phyloP scores from a whole-genome alignment of 2,329 filamentous ascomycete genomes.

The Neonectria coccinea region DNA sequence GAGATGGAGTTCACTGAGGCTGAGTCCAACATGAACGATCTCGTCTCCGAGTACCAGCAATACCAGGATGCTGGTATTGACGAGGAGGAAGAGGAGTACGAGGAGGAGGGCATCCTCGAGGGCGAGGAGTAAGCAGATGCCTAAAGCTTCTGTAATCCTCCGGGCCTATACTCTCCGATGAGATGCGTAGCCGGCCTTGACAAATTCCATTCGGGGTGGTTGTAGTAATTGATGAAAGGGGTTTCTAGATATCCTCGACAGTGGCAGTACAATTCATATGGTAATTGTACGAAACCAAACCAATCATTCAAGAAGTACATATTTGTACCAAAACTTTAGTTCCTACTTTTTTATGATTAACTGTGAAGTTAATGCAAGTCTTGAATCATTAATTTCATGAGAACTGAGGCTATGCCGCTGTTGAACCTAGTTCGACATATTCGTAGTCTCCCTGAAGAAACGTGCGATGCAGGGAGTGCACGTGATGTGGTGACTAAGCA shows the following conservation, averaged over 20 bases:
- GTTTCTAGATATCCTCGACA: slow-evolving; percentile 56
- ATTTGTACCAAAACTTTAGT: slow-evolving; percentile 40
- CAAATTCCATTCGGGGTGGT: slow-evolving; percentile 49
- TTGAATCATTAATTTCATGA: background rate
- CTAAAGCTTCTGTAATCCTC: slow-evolving; percentile 16
- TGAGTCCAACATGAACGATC: slow-evolving; percentile 99
- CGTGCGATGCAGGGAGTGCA: slow-evolving; percentile 24
- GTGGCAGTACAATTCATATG: slow-evolving; percentile 48
- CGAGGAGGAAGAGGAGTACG: slow-evolving; percentile 94
- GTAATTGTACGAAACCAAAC: slow-evolving; percentile 48
- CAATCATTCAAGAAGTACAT: slow-evolving; percentile 48
- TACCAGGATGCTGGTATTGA: slow-evolving; percentile 99
- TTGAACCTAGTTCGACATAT: background rate
- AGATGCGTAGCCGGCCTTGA: slow-evolving; percentile 41
- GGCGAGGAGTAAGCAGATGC: slow-evolving; percentile 67
- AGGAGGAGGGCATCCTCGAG: slow-evolving; percentile 79
- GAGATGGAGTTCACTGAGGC: slow-evolving; percentile 99
- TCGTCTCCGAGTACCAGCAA: slow-evolving; percentile 99
- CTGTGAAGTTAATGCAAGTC: background rate
- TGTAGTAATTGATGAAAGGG: slow-evolving; percentile 50
- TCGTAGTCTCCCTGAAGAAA: background rate
- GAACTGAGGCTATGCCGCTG: background rate
- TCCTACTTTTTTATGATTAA: background rate
- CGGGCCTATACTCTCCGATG: slow-evolving; percentile 17
- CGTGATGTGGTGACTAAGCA: slow-evolving; percentile 52